Evolutionary conservation across 306 rosid species (phyloP).

Genomic region (Rosa multiflora): DNA sequence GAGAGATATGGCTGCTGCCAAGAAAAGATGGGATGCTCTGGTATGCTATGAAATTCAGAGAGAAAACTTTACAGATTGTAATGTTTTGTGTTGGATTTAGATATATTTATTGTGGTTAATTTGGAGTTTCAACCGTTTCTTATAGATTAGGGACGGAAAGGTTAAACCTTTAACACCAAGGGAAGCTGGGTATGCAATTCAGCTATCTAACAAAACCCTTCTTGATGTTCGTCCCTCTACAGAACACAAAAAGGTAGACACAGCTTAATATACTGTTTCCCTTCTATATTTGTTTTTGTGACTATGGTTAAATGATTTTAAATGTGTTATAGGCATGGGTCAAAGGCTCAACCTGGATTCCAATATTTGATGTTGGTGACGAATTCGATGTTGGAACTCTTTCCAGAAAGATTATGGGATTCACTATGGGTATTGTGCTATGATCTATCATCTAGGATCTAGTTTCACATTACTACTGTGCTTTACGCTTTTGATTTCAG

Average conservation of each 20-base stretch:
- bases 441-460: conserved; percentile 11
- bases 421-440: conserved; percentile 67
- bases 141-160: conserved; percentile 79
- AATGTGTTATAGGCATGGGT: conserved; percentile 79
- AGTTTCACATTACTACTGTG: not conserved
- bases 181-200: conserved; percentile 94
- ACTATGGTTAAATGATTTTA: not conserved
- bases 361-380: conserved; percentile 68
- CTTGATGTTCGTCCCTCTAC: conserved; percentile 92
- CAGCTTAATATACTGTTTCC: conserved; percentile 19
- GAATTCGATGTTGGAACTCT: conserved; percentile 58
- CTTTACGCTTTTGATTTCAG: not conserved
- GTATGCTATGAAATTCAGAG: conserved; percentile 32
- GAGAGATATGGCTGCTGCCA: conserved; percentile 93
- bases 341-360: conserved; percentile 88
- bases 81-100: not conserved
- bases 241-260: conserved; percentile 68
- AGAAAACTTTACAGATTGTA: not conserved
- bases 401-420: conserved; percentile 64
- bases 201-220: conserved; percentile 82
- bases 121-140: conserved; percentile 8
- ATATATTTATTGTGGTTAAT: not conserved
- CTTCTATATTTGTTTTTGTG: not conserved
- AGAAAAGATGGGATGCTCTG: conserved; percentile 96
- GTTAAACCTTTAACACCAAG: conserved; percentile 74